These are phyloP conservation scores for Pontederia crassipes DNA, from an alignment of 176 grass and related monocot genomes.

Conservation along the genomic window DNA sequence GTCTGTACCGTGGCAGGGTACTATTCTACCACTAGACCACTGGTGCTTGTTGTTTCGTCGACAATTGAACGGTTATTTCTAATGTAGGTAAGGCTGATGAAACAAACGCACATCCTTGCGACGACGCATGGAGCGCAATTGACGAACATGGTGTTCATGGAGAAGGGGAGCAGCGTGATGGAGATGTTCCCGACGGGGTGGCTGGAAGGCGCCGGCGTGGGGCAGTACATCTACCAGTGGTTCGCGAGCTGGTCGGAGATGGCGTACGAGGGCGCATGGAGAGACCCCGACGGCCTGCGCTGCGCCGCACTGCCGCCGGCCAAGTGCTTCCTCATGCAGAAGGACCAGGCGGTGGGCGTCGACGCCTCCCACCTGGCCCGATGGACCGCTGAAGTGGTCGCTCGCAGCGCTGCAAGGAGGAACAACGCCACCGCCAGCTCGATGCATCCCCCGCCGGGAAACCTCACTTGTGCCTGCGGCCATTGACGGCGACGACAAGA, in stretches of 20 bases:
- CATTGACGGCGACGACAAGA: too few relatives aligned
- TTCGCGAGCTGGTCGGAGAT: slow-evolving; percentile 8
- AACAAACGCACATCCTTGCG: not conserved
- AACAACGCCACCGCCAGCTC: too few relatives aligned
- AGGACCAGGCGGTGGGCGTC: slow-evolving; percentile 3
- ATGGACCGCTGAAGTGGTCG: slow-evolving; percentile 3
- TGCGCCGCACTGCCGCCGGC: not conserved
- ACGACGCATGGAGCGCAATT: slow-evolving; percentile 1
- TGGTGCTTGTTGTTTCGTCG: slow-evolving; percentile 30
- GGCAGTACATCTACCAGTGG: slow-evolving; percentile 3
- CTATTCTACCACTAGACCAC: slow-evolving; percentile 67
- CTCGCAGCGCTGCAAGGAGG: not conserved
- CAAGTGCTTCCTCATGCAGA: slow-evolving; percentile 8
- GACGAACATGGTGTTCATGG: slow-evolving; percentile 18
- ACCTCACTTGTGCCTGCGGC: too few relatives aligned
- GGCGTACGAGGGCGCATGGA: not conserved
- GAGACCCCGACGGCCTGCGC: not conserved
- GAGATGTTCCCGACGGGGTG: slow-evolving; percentile 7
- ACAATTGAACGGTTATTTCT: too few relatives aligned
- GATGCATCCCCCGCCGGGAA: too few relatives aligned
- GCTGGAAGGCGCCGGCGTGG: not conserved
- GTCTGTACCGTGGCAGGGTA: slow-evolving; percentile 70
- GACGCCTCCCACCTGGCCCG: not conserved
- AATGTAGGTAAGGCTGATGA: not conserved
- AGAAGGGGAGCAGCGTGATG: slow-evolving; percentile 3